Evolutionary conservation across 2,329 filamentous ascomycete genomes (phyloP).

Genomic region (Pseudopyrenochaeta lycopersici): DNA sequence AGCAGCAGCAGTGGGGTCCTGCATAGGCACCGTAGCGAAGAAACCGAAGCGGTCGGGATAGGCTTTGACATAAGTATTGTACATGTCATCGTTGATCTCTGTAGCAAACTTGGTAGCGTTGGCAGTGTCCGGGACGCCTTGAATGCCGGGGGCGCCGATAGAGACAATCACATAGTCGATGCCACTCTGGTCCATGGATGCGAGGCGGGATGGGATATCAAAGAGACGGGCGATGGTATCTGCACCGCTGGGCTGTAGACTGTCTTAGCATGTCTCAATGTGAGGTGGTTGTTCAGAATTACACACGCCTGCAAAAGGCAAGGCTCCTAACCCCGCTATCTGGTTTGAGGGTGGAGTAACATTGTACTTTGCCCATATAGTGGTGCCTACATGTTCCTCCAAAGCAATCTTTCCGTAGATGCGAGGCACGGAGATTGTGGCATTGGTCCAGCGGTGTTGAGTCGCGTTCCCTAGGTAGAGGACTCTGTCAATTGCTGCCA

Average conservation of each 20-base stretch:
- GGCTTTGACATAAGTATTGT: background rate
- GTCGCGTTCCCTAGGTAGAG: background rate
- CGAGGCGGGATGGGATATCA: background rate
- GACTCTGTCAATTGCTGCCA: background rate
- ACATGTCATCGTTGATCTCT: background rate
- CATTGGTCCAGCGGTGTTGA: background rate
- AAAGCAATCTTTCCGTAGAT: background rate
- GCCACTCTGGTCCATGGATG: background rate
- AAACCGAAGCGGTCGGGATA: slow-evolving; percentile 1
- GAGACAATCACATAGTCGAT: background rate
- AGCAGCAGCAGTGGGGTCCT: background rate
- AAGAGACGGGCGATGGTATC: background rate
- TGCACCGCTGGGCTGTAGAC: background rate
- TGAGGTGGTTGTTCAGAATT: too few relatives aligned
- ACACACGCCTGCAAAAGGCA: background rate
- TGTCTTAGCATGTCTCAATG: background rate
- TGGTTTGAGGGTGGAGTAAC: background rate
- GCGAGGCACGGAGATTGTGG: background rate
- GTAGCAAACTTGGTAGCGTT: too few relatives aligned
- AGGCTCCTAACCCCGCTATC: background rate
- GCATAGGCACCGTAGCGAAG: slow-evolving; percentile 1
- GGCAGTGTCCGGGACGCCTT: background rate
- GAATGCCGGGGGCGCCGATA: background rate
- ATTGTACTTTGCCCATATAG: background rate
- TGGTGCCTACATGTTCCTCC: background rate